These are phyloP conservation scores for Microbotryum scabiosae DNA, from an alignment of 1,284 basidiomycete species.

Conservation along the genomic window DNA sequence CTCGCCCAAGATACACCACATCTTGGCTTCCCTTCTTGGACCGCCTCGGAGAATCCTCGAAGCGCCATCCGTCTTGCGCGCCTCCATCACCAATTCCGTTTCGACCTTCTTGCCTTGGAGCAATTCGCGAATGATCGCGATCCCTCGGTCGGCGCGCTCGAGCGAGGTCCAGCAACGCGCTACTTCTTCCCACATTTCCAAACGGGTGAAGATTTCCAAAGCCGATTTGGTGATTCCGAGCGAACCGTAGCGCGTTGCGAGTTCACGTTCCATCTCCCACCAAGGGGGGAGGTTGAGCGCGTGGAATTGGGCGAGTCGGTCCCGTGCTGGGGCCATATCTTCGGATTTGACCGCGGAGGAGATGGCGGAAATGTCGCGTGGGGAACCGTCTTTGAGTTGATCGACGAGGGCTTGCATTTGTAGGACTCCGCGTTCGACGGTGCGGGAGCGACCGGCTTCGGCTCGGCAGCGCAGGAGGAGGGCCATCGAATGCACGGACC, in stretches of 20 bases:
- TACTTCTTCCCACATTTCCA: constrained; percentile 97
- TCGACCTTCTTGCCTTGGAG: constrained; percentile 73
- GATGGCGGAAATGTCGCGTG: constrained; percentile 49
- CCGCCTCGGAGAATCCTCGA: constrained; percentile 17
- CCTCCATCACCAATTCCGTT: constrained; percentile 57
- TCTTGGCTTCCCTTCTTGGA: constrained; percentile 67
- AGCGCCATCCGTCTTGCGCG: constrained; percentile 50
- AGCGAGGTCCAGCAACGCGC: constrained; percentile 73
- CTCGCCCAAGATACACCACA: constrained; percentile 94
- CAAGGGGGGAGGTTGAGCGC: constrained; percentile 68
- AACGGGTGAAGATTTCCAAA: constrained; percentile 77
- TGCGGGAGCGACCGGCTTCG: constrained; percentile 74
- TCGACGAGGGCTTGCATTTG: constrained; percentile 89
- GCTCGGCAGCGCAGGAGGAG: constrained; percentile 80
- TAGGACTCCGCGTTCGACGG: constrained; percentile 76
- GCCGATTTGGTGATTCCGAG: constrained; percentile 80
- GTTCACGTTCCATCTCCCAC: constrained; percentile 85
- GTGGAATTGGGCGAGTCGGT: constrained; percentile 71
- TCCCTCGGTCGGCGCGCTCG: constrained; percentile 66
- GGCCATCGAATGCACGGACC: constrained; percentile 90
- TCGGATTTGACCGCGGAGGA: constrained; percentile 35
- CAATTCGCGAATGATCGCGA: constrained; percentile 69
- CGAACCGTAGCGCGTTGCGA: constrained; percentile 68
- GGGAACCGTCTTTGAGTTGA: constrained; percentile 58
- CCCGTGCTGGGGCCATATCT: constrained; percentile 39